phyloP scores from a whole-genome alignment of 345 rosid genomes.

The Anastatica hierochuntica region DNA sequence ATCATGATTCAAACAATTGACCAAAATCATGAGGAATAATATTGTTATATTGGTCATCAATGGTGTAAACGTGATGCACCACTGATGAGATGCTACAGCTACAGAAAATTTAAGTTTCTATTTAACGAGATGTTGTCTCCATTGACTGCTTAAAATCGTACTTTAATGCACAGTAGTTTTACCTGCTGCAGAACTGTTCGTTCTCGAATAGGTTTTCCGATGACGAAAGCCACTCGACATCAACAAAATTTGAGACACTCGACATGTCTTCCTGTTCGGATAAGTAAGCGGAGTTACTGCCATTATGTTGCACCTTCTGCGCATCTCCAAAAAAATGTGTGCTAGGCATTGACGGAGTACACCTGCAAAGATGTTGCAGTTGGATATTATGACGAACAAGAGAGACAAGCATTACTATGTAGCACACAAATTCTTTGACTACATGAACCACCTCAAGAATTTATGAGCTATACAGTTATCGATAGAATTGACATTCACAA shows the following conservation, averaged over 20 bases:
- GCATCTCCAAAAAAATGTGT: constrained; percentile 67
- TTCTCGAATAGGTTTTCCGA: constrained; percentile 87
- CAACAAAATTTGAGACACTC: constrained; percentile 83
- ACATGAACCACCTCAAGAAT: constrained; percentile 9
- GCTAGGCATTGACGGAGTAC: constrained; percentile 63
- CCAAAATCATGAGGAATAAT: neutral
- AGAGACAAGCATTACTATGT: neutral
- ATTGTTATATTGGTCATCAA: neutral
- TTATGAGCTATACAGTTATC: neutral
- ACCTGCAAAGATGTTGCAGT: constrained; percentile 32
- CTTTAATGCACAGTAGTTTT: neutral
- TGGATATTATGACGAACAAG: constrained; percentile 6
- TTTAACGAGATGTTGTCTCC: neutral
- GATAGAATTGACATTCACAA: neutral
- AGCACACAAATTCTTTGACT: neutral
- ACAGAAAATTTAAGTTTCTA: neutral
- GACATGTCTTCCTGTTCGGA: constrained; percentile 57
- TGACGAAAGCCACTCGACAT: constrained; percentile 88
- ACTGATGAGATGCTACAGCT: neutral
- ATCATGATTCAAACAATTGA: no score
- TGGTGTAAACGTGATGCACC: no score
- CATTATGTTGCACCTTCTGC: constrained; percentile 40
- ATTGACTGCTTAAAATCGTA: neutral
- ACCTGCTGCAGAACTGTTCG: constrained; percentile 89
- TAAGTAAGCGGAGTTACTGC: constrained; percentile 42